phyloP scores from a whole-genome alignment of 768 basidiomycete species.

The Trametes villosa region DNA sequence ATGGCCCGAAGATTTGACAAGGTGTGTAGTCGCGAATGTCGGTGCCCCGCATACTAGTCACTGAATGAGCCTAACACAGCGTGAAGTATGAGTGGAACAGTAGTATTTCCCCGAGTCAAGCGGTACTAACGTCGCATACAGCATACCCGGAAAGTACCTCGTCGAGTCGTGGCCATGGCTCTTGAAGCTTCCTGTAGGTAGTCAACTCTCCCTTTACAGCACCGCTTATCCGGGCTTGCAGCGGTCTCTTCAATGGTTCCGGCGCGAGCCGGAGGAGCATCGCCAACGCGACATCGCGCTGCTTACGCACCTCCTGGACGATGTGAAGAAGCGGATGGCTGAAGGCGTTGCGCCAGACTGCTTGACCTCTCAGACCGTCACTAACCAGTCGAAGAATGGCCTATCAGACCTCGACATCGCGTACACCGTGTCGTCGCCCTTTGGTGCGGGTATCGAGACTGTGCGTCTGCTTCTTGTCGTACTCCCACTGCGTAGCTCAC shows the following conservation, averaged over 20 bases:
- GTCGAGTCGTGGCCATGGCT: constrained; percentile 55
- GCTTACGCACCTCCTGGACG: constrained; percentile 44
- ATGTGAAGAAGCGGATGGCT: constrained; percentile 47
- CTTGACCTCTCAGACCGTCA: constrained; percentile 44
- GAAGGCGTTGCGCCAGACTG: constrained; percentile 45
- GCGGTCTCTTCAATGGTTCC: constrained; percentile 49
- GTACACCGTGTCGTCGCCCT: constrained; percentile 49
- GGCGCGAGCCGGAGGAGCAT: constrained; percentile 43
- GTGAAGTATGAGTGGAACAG: constrained; percentile 36
- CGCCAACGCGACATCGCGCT: constrained; percentile 44
- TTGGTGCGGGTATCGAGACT: constrained; percentile 52
- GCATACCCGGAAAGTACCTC: constrained; percentile 53
- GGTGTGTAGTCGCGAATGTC: constrained; percentile 7
- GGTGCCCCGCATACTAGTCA: not conserved
- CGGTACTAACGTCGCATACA: constrained; percentile 17
- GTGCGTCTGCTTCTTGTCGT: constrained; percentile 26
- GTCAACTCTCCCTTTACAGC: not conserved
- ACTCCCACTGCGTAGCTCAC: not conserved
- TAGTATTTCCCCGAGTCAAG: not conserved
- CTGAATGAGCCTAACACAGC: constrained; percentile 17
- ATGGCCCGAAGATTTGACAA: constrained; percentile 25
- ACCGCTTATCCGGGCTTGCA: constrained; percentile 5
- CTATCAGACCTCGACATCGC: constrained; percentile 49
- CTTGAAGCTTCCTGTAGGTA: constrained; percentile 46
- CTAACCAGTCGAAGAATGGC: constrained; percentile 41